Percentiles rank a stretch among this genome's conserved stretches.
Evolutionary conservation across 495 filamentous ascomycete genomes (phyloP).

Genomic region (Recurvomyces mirabilis): DNA sequence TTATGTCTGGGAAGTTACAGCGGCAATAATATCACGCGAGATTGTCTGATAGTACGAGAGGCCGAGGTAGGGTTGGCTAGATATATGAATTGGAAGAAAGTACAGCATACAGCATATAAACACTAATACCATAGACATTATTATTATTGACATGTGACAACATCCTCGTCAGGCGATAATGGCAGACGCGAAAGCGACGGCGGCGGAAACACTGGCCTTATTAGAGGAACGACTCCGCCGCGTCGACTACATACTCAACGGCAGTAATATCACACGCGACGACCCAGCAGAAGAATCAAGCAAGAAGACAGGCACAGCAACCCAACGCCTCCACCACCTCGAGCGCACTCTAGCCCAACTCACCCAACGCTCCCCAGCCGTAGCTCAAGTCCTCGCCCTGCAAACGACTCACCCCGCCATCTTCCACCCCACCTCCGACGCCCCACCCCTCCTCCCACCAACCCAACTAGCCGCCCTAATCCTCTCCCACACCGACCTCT

Average conservation of each 20-base stretch:
- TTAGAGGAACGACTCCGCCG: conserved; percentile 66
- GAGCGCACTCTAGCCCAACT: conserved; percentile 38
- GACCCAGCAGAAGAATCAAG: conserved; percentile 1
- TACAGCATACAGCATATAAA: too few relatives aligned
- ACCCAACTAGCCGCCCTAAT: conserved; percentile 53
- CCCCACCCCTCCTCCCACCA: conserved; percentile 14
- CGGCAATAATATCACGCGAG: too few relatives aligned
- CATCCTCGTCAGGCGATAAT: too few relatives aligned
- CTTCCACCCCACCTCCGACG: conserved; percentile 32
- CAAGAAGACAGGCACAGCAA: conserved; percentile 8
- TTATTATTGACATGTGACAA: too few relatives aligned
- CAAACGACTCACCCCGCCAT: conserved; percentile 49
- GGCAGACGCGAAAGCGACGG: conserved; percentile 23
- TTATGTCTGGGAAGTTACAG: too few relatives aligned
- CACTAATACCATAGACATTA: too few relatives aligned
- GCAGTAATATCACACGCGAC: conserved; percentile 31
- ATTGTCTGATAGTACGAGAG: too few relatives aligned
- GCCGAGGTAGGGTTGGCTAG: too few relatives aligned
- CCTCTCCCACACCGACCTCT: conserved; percentile 61
- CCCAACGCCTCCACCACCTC: conserved; percentile 46
- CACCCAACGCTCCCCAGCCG: conserved; percentile 14
- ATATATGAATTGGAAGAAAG: too few relatives aligned
- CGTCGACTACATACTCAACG: conserved; percentile 64
- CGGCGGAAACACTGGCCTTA: conserved; percentile 56
- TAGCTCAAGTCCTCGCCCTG: conserved; percentile 24